A percentile compares a stretch with the other conserved stretches of the same genome.
phyloP scores from a whole-genome alignment of 352 stramenopile species.

The Blastocystis sp. region DNA sequence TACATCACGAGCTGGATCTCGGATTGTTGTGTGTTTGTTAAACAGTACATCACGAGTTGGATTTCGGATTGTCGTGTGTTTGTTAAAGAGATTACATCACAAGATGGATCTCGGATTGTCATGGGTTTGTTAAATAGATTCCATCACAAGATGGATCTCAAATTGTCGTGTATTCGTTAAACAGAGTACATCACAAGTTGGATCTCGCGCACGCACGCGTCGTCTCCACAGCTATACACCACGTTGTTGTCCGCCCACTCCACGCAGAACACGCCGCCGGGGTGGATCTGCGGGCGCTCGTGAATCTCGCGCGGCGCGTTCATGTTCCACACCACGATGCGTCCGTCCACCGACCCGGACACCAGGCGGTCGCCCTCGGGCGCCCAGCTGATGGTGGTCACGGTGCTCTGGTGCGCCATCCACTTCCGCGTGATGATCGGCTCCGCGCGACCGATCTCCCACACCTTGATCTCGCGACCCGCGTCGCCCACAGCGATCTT shows the following conservation, averaged over 20 bases:
- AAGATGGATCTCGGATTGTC: too few relatives aligned
- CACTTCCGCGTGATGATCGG: slow-evolving; percentile 81
- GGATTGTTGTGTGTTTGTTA: too few relatives aligned
- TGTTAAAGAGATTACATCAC: slow-evolving; percentile 65
- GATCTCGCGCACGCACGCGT: slow-evolving; percentile 55
- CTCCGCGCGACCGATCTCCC: slow-evolving; percentile 69
- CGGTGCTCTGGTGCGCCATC: slow-evolving; percentile 92
- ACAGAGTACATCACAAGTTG: slow-evolving; percentile 57
- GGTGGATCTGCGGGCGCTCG: slow-evolving; percentile 27
- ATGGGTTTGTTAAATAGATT: slow-evolving; percentile 70
- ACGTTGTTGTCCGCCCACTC: slow-evolving; percentile 66
- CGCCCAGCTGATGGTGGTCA: slow-evolving; percentile 91
- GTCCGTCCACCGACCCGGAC: slow-evolving; percentile 90
- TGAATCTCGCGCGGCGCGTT: slow-evolving; percentile 76
- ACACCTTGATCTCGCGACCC: slow-evolving; percentile 87
- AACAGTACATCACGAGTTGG: too few relatives aligned
- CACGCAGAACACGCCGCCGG: slow-evolving; percentile 71
- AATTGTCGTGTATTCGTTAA: too few relatives aligned
- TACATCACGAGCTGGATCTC: slow-evolving; percentile 51
- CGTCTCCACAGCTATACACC: slow-evolving; percentile 60
- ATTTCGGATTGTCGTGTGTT: too few relatives aligned
- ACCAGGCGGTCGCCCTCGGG: slow-evolving; percentile 87
- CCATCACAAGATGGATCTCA: too few relatives aligned
- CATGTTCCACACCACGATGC: slow-evolving; percentile 93
- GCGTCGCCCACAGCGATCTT: slow-evolving; percentile 85